Evolutionary conservation across 148 eudicot species (phyloP), one percentile per base, ranked within the genome.

Genomic region (Spergularia marina): DNA sequence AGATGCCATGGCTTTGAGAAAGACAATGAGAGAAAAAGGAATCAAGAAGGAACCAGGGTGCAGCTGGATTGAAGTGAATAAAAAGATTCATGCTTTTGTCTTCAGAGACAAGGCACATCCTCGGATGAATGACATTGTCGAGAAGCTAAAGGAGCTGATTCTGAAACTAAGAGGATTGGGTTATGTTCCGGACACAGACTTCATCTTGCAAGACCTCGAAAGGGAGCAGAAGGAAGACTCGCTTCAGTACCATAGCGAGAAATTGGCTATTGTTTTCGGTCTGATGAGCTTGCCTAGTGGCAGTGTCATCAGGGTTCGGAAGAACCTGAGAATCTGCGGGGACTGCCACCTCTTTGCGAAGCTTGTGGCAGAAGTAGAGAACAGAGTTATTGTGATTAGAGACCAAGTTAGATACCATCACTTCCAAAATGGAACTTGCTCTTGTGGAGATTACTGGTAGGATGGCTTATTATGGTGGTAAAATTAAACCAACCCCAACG

Each of bases 21-120:
- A 51, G 40, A 61, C 76, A 14, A 85, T 85, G 86, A 79, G 16
- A 55, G 82, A 78, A 16, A 69, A 76, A 23, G 86, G 88, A 71
- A 70, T 85, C 18, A 81, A 65, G 65, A 85, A 85, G 71, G 86
- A 83, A 76, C 88, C 88, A 6, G 86, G 86, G 40, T 85, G 88
- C 66, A 85, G 86, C 52, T 85, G 88, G 88, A 85, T 85, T 73
- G 88, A 85, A 81, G 83, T 85, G 2, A 74, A 82, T n/a, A 85
- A 77, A 62, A 49, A 71, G 78, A 82, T 85, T 34, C 85, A 85
- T 44, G 72, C 85, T 74, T 85, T 85, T 23, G 55, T 68, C 4
- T 79, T 79, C 54, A 53, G 83, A 79, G 87, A 85, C 57, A 71
- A 20, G 66, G 82, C 87, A 21, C 87, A 85, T 68, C 87, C 87